Evolutionary conservation across 176 grass and related monocot genomes (phyloP), one percentile per base, ranked within the genome.

Genomic region (Zoysia japonica): DNA sequence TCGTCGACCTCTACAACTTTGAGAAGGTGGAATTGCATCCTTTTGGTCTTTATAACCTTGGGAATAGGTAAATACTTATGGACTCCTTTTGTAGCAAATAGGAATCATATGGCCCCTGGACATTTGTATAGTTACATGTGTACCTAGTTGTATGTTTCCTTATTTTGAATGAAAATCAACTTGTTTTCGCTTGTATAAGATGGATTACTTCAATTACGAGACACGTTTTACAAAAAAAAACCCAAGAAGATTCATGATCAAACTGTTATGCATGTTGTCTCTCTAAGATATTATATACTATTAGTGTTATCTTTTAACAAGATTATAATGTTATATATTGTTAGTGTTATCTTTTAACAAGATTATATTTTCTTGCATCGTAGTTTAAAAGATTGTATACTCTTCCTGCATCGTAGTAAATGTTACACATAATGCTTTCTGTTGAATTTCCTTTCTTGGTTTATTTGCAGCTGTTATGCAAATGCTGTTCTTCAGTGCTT

Each of bases 401-500:
- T 54, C 19, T 11, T 43, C 5, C 67, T 16, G 12, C 47, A 13
- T 65, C 15, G 61, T 36, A 72, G 67, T 52, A 62, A 16, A 43
- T 74, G 20, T 84, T 39, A 36, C 15, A 39, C 43, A 64, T 61
- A 76, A 13, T 60, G 61, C 43, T 56, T 54, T 86, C 77, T 81
- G 2, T n/a, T 50, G 76, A 74, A 75, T 63, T 37, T 81, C 68
- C 17, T 85, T 48, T 68, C 70, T 43, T 82, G 64, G 10, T 83
- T 90, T 83, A 56, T 80, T 78, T 87, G 54, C 89, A 98, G 95
- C 73, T 98, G 95, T 52, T 98, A 98, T 47, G 95, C 95, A 75
- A 98, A 94, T 91, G 87, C 68, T 71, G 88, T 98, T 66, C 83
- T 98, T 83, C 95, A 98, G 72, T 98, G 95, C 65, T 87, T 98